A percentile compares a stretch with the other conserved stretches of the same genome.
These are phyloP conservation scores for Cryptococcus sp. DNA, from an alignment of 1,284 basidiomycete genomes.

Conservation along the genomic window DNA sequence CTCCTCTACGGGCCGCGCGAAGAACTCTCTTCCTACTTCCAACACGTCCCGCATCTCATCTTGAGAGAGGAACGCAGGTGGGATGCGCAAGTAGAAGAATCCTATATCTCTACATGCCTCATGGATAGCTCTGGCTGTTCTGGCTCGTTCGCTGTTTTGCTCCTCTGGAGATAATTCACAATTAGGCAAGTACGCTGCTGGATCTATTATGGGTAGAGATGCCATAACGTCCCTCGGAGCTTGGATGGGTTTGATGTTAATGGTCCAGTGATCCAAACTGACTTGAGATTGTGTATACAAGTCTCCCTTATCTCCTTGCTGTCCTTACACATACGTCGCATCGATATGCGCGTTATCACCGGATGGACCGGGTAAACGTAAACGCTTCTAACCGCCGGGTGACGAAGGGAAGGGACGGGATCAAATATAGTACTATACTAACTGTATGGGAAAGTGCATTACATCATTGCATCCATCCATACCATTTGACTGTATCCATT, in stretches of 20 bases:
- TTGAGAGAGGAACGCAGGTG: constrained; percentile 59
- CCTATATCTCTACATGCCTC: constrained; percentile 73
- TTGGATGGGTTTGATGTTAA: neutral
- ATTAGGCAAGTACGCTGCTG: constrained; percentile 38
- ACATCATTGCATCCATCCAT: no score
- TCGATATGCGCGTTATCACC: no score
- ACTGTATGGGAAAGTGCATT: no score
- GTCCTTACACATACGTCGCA: no score
- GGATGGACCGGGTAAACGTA: no score
- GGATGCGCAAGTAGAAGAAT: constrained; percentile 79
- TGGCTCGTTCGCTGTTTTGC: constrained; percentile 40
- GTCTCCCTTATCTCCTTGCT: neutral
- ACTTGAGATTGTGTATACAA: neutral
- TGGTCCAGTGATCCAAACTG: neutral
- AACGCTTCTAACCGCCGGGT: no score
- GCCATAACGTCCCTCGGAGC: neutral
- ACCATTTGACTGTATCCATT: no score
- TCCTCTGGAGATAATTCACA: constrained; percentile 2
- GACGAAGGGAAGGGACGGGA: no score
- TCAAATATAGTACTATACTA: no score
- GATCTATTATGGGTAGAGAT: constrained; percentile 48
- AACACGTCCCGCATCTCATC: constrained; percentile 67
- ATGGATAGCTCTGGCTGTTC: constrained; percentile 65
- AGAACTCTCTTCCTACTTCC: constrained; percentile 68
- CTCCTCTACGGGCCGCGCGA: constrained; percentile 65